Conservation (phyloP, 2,329 filamentous ascomycete genomes). For the Venturia aucupariae region DNA sequence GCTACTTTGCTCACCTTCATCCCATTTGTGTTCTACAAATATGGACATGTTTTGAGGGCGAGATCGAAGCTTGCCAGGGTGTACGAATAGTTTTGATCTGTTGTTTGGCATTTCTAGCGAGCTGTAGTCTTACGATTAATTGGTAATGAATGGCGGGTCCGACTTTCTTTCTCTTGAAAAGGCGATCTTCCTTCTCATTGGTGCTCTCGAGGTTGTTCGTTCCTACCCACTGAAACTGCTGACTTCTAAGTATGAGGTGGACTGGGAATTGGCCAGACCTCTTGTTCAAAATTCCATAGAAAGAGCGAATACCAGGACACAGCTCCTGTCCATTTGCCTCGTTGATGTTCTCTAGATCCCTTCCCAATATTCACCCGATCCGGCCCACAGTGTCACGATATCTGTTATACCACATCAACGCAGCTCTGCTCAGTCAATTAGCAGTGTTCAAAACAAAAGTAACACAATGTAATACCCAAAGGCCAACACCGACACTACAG, state of each 20-base stretch:
- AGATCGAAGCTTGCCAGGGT: conserved; percentile 32
- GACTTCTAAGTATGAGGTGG: background rate
- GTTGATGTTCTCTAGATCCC: background rate
- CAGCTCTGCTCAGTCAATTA: background rate
- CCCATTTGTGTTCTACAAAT: conserved; percentile 38
- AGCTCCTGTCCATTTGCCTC: background rate
- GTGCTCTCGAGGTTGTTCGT: background rate
- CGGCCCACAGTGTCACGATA: background rate
- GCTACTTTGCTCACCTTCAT: conserved; percentile 35
- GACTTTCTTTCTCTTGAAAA: background rate
- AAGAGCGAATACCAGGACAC: background rate
- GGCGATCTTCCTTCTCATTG: background rate
- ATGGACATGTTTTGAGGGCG: conserved; percentile 30
- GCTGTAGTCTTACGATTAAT: background rate
- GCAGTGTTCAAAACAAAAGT: background rate
- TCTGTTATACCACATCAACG: background rate
- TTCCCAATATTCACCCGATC: background rate
- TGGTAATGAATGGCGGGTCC: background rate
- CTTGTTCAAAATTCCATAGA: background rate
- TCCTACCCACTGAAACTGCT: background rate
- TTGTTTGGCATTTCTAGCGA: background rate
- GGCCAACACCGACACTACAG: background rate
- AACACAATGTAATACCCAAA: background rate
- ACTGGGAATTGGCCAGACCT: too few species aligned
- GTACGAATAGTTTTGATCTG: conserved; percentile 17